Base-by-base conservation (phyloP, 805 yeast genomes). In the Pichia heedii region DNA sequence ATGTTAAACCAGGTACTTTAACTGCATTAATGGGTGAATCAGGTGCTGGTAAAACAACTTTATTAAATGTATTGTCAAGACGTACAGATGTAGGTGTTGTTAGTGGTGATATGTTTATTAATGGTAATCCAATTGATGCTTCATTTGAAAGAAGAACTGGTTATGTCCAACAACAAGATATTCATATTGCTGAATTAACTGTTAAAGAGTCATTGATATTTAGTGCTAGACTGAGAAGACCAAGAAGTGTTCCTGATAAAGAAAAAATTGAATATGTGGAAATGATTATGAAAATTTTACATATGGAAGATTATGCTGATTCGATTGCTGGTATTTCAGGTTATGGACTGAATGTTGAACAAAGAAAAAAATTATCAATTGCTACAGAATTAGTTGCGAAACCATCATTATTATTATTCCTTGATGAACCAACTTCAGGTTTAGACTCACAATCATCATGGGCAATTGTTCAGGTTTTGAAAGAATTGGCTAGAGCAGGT, bases 11-110 rank as follows among this genome's bases (percentile, higher is more conserved):
- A 3, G 82, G 82, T 41, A 67, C 73, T 8, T 56, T 76, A 56
- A 76, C 81, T 22, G 81, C 82, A 2, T 58, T 76, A 34, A 76
- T 76, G 81, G 82, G 82, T 48, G 81, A 74, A 52, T 74, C 80
- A 7, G 82, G 82, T 51, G 81, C 82, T 15, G 82, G 82, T 54
- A 76, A 76, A 54, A 76, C 82, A 1, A 76, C 82, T 5, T 60
- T 76, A 42, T 63, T 76, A 49, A 76, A 76, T 51, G 70, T 71
- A 34, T 58, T 76, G 47, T 71, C 79, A 39, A 73, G 71, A 53
- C 65, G 82, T 55, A 62, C 67, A 40, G 69, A 70, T 37, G 61
- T 68, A 43, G 81, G 81, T 51, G 68, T 71, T 40, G 65, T 76
- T 32, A 72, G 79, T n/a, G 81, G 81, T 50, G 78, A 71, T 46